Evolutionary conservation across 2,329 filamentous ascomycete species (phyloP).

Genomic region (Venturia asperata): DNA sequence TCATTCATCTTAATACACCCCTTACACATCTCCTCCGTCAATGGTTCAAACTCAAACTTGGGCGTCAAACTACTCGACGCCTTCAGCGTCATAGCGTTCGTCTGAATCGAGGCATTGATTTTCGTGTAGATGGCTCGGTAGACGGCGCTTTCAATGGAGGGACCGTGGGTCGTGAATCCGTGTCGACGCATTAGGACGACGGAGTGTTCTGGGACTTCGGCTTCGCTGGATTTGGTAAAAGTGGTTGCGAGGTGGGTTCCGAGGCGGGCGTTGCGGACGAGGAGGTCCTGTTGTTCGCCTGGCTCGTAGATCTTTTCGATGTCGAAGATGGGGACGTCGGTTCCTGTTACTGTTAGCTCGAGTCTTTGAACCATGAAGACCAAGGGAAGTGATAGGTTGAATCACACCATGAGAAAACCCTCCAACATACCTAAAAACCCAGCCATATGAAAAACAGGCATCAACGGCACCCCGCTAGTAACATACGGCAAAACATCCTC

Average conservation of each 20-base stretch:
- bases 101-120: conserved; percentile 39
- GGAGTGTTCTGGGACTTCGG: conserved; percentile 24
- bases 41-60: conserved; percentile 24
- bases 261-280: conserved; percentile 30
- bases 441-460: conserved; percentile 19
- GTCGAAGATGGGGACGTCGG: conserved; percentile 30
- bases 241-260: conserved; percentile 30
- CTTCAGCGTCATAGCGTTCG: conserved; percentile 29
- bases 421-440: conserved; percentile 16
- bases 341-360: not conserved
- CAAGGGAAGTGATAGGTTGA: too few species aligned
- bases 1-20: conserved; percentile 27
- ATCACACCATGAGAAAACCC: too few species aligned
- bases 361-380: too few species aligned
- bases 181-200: conserved; percentile 43
- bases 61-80: conserved; percentile 15
- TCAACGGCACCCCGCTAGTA: conserved; percentile 16
- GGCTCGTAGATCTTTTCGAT: conserved; percentile 28
- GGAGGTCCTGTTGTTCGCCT: conserved; percentile 28
- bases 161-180: conserved; percentile 37
- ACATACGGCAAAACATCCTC: conserved; percentile 18
- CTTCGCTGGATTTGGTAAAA: conserved; percentile 24
- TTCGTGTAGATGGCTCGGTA: conserved; percentile 40
- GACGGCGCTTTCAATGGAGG: conserved; percentile 36
- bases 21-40: conserved; percentile 20